Evolutionary conservation across 306 rosid genomes (phyloP), one percentile per base, ranked within the genome.

Genomic region (Quercus parvula): DNA sequence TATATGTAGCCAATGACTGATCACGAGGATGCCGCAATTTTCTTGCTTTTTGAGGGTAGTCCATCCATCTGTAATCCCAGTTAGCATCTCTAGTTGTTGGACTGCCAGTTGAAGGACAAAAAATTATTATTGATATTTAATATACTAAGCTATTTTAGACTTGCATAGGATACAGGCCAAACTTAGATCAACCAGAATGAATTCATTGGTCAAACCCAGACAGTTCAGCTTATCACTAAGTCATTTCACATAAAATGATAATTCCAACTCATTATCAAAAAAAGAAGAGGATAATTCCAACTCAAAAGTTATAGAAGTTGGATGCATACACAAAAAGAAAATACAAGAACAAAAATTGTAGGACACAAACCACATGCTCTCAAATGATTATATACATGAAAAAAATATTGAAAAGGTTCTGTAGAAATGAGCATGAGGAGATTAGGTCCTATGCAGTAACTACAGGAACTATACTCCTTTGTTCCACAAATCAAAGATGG

Each of bases 61-160:
- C 97, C 97, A 89, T 91, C 97, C 95, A 86, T 83, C 97, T 87
- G 81, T 91, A 94, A 84, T 94, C 98, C 97, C 98, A 94, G 9
- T 89, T 92, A 22, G 81, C 85, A 35, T 79, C 82, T 81, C 87
- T 85, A 70, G 68, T 79, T 56, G 87, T 80, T 52, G 75, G 70
- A 70, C 77, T 80, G 90, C 84, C 93, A 84, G 49, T 82, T 75
- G 80, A 71, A 75, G 59, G 49, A 57, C 75, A 81, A 56, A 70
- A 77, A 54, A 67, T 19, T 52, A 49, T 14, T 35, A 63, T 28
- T 30, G 11, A 63, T 63, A 63, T 17, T 14, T 14, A 28, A 30
- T 2, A 30, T 2, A 30, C 41, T 1, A 14, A 24, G 17, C 6
- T 63, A 30, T 13, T 28, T 63, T 63, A 63, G 70, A 63, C 70